phyloP scores from a whole-genome alignment of 2,329 filamentous ascomycete species.

The Fusarium begoniae region DNA sequence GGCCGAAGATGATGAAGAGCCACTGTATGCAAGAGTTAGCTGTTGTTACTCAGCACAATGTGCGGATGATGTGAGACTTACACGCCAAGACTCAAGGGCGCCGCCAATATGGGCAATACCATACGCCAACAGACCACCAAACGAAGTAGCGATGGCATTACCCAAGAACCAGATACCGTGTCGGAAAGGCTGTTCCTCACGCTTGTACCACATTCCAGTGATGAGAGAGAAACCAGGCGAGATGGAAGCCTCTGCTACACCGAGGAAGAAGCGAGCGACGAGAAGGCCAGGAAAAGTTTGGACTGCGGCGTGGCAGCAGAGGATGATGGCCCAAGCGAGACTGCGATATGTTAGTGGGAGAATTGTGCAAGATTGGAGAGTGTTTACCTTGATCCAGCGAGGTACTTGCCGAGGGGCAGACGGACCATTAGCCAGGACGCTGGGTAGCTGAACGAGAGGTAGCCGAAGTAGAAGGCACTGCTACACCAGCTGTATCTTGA shows the following conservation, averaged over 20 bases:
- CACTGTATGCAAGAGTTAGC: not conserved
- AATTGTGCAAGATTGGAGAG: accelerated
- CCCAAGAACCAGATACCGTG: constrained; percentile 40
- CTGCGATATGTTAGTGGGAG: not conserved
- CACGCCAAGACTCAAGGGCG: constrained; percentile 21
- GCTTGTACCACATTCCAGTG: constrained; percentile 39
- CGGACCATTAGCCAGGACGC: constrained; percentile 38
- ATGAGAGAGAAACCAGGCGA: constrained; percentile 35
- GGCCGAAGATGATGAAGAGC: constrained; percentile 37
- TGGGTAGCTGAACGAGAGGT: constrained; percentile 37
- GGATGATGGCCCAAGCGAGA: constrained; percentile 27
- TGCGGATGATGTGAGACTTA: not conserved
- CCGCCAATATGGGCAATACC: constrained; percentile 36
- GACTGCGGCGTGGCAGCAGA: constrained; percentile 33
- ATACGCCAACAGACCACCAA: constrained; percentile 34
- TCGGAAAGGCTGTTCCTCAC: constrained; percentile 36
- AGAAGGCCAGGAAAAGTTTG: constrained; percentile 28
- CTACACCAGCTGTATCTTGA: constrained; percentile 35
- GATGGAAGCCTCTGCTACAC: constrained; percentile 37
- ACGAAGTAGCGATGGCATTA: constrained; percentile 31
- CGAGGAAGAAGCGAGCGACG: constrained; percentile 33
- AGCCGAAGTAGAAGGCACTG: constrained; percentile 38
- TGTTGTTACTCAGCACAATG: accelerated
- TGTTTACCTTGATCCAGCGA: constrained; percentile 26
- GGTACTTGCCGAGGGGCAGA: constrained; percentile 29